Evolutionary conservation across 2,329 filamentous ascomycete species (phyloP).

Genomic region (Beauveria varroae): DNA sequence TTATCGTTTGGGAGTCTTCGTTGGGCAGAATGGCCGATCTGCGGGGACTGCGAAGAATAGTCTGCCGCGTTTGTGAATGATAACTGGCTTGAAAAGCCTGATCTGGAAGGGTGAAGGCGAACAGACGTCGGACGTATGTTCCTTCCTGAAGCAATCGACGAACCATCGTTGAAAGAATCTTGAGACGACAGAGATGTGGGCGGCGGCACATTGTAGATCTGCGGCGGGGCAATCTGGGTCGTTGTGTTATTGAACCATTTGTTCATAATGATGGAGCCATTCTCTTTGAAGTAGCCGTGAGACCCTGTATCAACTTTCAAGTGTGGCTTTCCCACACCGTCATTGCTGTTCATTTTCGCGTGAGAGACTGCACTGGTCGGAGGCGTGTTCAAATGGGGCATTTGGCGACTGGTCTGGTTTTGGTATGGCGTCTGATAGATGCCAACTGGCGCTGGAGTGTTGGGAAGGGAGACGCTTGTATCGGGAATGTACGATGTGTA

Average conservation of each 20-base stretch:
- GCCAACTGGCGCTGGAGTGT: not conserved
- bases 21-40: not conserved
- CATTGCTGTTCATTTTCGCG: not conserved
- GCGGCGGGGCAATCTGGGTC: constrained; percentile 2
- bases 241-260: constrained; percentile 5
- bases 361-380: not conserved
- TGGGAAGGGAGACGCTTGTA: not conserved
- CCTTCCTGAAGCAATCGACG: not conserved
- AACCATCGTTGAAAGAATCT: constrained; percentile 4
- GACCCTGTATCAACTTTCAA: not conserved
- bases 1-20: not conserved
- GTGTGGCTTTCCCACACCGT: not conserved
- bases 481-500: not conserved
- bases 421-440: not conserved
- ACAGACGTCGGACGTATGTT: not conserved
- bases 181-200: constrained; percentile 3
- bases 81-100: constrained; percentile 1
- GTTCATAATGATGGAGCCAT: not conserved
- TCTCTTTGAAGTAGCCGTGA: constrained; percentile 8
- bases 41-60: not conserved
- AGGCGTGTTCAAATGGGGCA: constrained; percentile 7
- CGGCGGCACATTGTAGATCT: constrained; percentile 9
- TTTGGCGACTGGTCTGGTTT: not conserved
- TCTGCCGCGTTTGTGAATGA: not conserved
- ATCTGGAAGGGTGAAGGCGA: not conserved